Evolutionary conservation across 2,329 filamentous ascomycete species (phyloP).

Genomic region (Onygenales sp.): DNA sequence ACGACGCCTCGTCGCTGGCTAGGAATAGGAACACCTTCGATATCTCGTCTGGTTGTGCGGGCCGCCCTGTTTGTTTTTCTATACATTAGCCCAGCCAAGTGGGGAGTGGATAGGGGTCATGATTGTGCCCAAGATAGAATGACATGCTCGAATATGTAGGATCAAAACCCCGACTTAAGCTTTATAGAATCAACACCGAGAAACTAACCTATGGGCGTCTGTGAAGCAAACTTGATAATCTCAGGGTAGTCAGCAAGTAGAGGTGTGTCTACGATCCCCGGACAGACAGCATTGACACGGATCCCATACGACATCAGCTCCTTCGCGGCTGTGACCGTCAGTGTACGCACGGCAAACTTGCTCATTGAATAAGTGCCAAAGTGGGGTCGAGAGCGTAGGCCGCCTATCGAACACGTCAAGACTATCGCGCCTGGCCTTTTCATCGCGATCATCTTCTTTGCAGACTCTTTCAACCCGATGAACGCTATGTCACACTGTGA

Average conservation of each 20-base stretch:
- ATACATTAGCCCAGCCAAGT: not conserved
- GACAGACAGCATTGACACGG: not conserved
- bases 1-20: not conserved
- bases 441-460: not conserved
- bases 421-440: not conserved
- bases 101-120: not conserved
- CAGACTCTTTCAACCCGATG: not conserved
- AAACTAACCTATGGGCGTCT: not conserved
- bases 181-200: not conserved
- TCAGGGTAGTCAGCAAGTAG: not conserved
- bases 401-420: not conserved
- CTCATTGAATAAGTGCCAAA: not conserved
- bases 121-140: no score
- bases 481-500: not conserved
- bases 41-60: not conserved
- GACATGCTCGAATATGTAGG: no score
- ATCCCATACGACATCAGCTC: not conserved
- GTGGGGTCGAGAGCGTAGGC: not conserved
- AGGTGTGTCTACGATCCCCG: not conserved
- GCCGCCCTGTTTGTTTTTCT: not conserved
- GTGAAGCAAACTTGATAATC: not conserved
- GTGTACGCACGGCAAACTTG: not conserved
- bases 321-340: not conserved
- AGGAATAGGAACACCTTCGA: not conserved
- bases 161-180: not conserved